Base-by-base conservation (phyloP, 2,329 filamentous ascomycete genomes). In the Daldinia eschscholtzii region DNA sequence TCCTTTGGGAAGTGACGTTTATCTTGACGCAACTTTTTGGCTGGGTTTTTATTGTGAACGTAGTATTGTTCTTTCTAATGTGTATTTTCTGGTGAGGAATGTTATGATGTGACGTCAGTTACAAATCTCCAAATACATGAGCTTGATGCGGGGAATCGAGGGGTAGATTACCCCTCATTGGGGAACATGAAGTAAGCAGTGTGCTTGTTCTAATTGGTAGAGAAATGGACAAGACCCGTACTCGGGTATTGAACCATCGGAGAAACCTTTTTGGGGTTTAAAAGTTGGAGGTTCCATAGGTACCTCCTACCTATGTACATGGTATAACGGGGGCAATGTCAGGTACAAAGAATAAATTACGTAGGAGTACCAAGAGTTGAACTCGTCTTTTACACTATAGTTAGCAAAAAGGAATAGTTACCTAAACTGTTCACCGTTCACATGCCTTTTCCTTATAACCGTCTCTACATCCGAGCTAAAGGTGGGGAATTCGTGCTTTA, bases 71-170 rank as follows among this genome's bases (percentile, higher is more conserved):
- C 1, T 13, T 13, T 12, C 12, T 6, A 37, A 37, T 10, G 1
- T 37, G 35, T 39, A 39, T 39, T 28, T 48, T 48, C 46, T 33
- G 46, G n/a, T n/a, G 0, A 18, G 26, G 26, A 26, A 26, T 3
- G 15, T 18, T 33, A 52, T 52, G 46, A 33, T 52, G 46, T 52
- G 26, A 52, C 15, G 15, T 30, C 13, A 33, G 26, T 26, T 18
- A 33, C 15, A 33, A 7, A 33, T 52, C 26, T 52, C 46, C 46
- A 52, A 52, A 52, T 33, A 10, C 7, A 7, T 48, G 20, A 50
- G 15, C 7, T 52, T 30, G 46, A 18, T 52, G 46, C 26, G 46
- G 46, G 46, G 46, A 52, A 52, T 52, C 3, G 4, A 52, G n/a
- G 15, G 10, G 26, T 15, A 26, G 46, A 26, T 4, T 52, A 30